phyloP scores from a whole-genome alignment of 2,329 filamentous ascomycete species.

The Penicillium concentricum region DNA sequence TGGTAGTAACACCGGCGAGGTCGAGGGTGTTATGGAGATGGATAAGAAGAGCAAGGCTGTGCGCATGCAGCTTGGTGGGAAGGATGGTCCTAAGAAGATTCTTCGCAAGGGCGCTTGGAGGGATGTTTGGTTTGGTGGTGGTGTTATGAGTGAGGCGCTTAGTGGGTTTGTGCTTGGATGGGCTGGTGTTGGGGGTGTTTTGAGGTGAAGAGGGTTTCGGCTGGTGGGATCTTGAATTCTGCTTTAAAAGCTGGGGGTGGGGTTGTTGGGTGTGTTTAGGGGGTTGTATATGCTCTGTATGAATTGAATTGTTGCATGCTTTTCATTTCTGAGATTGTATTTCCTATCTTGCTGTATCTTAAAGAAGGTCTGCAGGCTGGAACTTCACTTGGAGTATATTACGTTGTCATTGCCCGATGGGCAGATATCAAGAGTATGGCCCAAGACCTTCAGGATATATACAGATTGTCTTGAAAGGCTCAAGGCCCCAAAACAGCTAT shows the following conservation, averaged over 20 bases:
- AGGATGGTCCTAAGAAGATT: conserved; percentile 14
- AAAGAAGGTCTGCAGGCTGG: no score
- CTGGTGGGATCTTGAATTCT: background rate
- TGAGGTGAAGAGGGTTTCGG: conserved; percentile 34
- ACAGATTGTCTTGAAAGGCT: background rate
- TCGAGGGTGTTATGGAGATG: conserved; percentile 27
- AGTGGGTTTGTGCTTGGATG: conserved; percentile 51
- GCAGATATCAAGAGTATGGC: background rate
- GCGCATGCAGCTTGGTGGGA: conserved; percentile 18
- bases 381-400: background rate
- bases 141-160: conserved; percentile 47
- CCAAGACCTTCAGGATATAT: background rate
- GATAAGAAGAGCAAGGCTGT: conserved; percentile 23
- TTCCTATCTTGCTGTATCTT: background rate
- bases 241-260: background rate
- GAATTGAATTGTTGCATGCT: background rate
- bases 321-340: background rate
- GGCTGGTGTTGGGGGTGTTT: conserved; percentile 49
- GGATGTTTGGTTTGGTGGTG: conserved; percentile 50
- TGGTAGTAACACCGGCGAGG: conserved; percentile 37
- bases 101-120: conserved; percentile 45
- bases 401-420: background rate
- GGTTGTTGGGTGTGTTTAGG: background rate
- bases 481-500: background rate
- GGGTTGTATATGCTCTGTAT: conserved; percentile 4